These are phyloP conservation scores for Baorangia bicolor DNA, from an alignment of 768 basidiomycete genomes.

Conservation along the genomic window DNA sequence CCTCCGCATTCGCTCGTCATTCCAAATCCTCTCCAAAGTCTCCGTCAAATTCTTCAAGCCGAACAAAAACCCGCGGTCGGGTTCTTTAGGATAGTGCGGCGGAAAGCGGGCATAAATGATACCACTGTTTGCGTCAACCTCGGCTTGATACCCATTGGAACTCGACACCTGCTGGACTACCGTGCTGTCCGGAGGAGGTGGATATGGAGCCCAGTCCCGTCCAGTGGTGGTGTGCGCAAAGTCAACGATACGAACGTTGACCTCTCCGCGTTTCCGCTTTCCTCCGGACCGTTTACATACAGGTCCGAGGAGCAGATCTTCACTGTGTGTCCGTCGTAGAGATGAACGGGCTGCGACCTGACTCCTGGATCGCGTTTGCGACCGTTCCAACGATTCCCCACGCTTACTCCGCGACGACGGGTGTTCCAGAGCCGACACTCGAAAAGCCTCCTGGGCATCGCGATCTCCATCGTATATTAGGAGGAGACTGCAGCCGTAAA, in stretches of 20 bases:
- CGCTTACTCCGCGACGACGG: conserved; percentile 67
- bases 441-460: conserved; percentile 78
- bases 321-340: conserved; percentile 75
- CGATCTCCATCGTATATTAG: conserved; percentile 97
- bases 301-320: conserved; percentile 72
- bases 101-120: conserved; percentile 91
- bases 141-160: conserved; percentile 76
- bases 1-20: conserved; percentile 72
- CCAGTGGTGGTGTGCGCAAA: conserved; percentile 99
- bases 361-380: conserved; percentile 39
- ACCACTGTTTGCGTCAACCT: conserved; percentile 80
- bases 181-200: conserved; percentile 42
- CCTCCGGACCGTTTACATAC: conserved; percentile 59
- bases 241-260: conserved; percentile 95
- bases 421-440: conserved; percentile 59
- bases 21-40: conserved; percentile 83
- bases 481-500: conserved; percentile 96
- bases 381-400: conserved; percentile 74
- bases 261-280: conserved; percentile 82
- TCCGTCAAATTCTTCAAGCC: conserved; percentile 81
- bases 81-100: conserved; percentile 83
- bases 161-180: conserved; percentile 49
- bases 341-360: conserved; percentile 41
- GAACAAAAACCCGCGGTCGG: conserved; percentile 92
- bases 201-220: conserved; percentile 77